Evolutionary conservation across 192 early-diverging fungal genomes (phyloP), one percentile per base, ranked within the genome.

Genomic region (Linnemannia hyalina): DNA sequence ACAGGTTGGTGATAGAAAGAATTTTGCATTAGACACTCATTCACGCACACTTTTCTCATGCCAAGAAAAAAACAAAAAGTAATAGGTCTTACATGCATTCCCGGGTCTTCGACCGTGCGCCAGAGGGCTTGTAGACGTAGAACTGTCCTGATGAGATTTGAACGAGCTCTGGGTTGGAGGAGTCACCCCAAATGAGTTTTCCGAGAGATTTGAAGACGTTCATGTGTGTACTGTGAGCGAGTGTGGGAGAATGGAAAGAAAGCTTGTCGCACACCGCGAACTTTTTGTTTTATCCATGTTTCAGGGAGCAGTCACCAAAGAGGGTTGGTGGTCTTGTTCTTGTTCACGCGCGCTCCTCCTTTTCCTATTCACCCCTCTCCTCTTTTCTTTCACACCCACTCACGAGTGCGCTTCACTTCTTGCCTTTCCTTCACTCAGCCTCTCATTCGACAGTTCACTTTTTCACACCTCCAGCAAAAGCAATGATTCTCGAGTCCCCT

Each of bases 151-250:
- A 87, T 15, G 93, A 70, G 32, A 95, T 88, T 81, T 93, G 88
- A 76, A 93, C 87, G 20, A 91, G 80, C 74, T 93, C 92, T n/a
- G 91, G 91, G 70, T 82, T 88, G 42, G 86, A 82, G 20, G 77
- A 82, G 42, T 85, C 74, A 69, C 95, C 95, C 91, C 92, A 96
- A 55, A 96, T 92, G 16, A 94, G 83, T 82, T 90, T 91, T 36
- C 93, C 90, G 22, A 97, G 88, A 52, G 94, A 92, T 80, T 89
- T 92, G 72, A 97, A 88, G 7, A 94, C 80, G 76, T 93, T 91
- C 94, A 96, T 96, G 52, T 20, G 49, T 52, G 68, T 70, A 18
- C 0, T 73, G 23, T 13, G 20, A 63, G 60, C 32, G 54, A 49
- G 49, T 18, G 40, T 54, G 60, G 29, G 23, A 54, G 60, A 16